Base-by-base conservation (phyloP, 257 asterid genomes). In the Pogostemon cablin region DNA sequence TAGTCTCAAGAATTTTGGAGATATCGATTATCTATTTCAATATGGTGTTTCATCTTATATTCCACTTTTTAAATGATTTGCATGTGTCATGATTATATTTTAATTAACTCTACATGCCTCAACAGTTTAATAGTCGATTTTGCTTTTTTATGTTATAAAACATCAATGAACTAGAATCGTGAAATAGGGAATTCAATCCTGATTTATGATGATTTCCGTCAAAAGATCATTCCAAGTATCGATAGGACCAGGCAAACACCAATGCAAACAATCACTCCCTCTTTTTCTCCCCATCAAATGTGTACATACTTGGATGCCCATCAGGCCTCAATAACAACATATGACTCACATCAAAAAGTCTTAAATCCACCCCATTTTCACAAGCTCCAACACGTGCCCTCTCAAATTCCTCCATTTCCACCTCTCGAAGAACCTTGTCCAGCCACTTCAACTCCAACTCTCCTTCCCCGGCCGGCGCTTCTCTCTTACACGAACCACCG, bases 231-330 rank as follows among this genome's bases (percentile, higher is more conserved):
- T 89, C 98, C 96, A 91, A 9, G 91, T 44, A 68, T 91, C 96
- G 6, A 89, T 86, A 3, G 96, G 95, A 12, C 98, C 98, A 0
- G 96, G 98, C 59, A 89, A 72, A 76, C 98, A 91, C 96, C 96
- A 91, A 62, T 91, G 98, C 69, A 91, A 72, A 67, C 98, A 91
- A 56, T 91, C 96, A 9, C 75, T 87, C 6, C 81, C 64, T 77
- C 83, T 78, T 75, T 32, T 85, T 66, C 0, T 75, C 79, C 11
- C 83, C 93, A 67, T 80, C 85, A 61, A 73, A 74, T 54, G 95
- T 68, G 43, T 84, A 87, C 0, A 88, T 84, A 0, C 93, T 95
- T 0, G 93, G 95, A 60, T 89, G 98, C 4, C n/a, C n/a, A n/a
- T n/a, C n/a, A n/a, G n/a, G n/a, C n/a, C 96, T 61, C 80, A 90